Evolutionary conservation across 352 stramenopile genomes (phyloP), one percentile per base, ranked within the genome.

Genomic region (Phytophthora cactorum): DNA sequence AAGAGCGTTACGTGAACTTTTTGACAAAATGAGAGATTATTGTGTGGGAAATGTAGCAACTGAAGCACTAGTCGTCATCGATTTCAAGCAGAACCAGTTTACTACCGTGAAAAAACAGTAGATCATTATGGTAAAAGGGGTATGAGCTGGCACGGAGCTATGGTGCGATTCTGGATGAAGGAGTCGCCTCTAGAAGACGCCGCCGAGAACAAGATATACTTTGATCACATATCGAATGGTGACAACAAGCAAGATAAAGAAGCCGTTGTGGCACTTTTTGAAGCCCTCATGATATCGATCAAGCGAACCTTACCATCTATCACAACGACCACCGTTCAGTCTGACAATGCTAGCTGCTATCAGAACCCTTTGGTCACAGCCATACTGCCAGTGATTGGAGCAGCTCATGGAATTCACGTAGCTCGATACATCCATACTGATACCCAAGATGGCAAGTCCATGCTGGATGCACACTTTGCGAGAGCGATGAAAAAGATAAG

Each of bases 61-160:
- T 31, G 60, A 68, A 68, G 60, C 52, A 4, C 17, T 68, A 7
- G 60, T 68, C 1, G 29, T 68, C 29, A 60, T 68, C 9, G 60
- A 61, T 57, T 65, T 38, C 49, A 58, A 65, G 6, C 57, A 52
- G 58, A 65, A 28, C 58, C 58, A n/a, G 32, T 65, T 7, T 65
- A 65, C 31, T 65, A 45, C 17, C 58, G 58, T 22, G 58, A 65
- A 17, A 52, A 57, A 52, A 65, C 49, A 46, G 2, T 36, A 4
- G 46, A 57, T 14, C 47, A 59, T n/a, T 58, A 58, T 38, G 58
- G 49, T 9, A 65, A 65, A 38, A 9, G 58, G 9, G 58, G 58
- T 17, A 52, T 65, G 27, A 46, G 25, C 9, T 65, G 58, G 58
- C 58, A 65, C 25, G 58, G 58, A 38, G 57, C 57, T 31, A 54